Base-by-base conservation (phyloP, 148 eudicot genomes). In the Chenopodium suecicum region DNA sequence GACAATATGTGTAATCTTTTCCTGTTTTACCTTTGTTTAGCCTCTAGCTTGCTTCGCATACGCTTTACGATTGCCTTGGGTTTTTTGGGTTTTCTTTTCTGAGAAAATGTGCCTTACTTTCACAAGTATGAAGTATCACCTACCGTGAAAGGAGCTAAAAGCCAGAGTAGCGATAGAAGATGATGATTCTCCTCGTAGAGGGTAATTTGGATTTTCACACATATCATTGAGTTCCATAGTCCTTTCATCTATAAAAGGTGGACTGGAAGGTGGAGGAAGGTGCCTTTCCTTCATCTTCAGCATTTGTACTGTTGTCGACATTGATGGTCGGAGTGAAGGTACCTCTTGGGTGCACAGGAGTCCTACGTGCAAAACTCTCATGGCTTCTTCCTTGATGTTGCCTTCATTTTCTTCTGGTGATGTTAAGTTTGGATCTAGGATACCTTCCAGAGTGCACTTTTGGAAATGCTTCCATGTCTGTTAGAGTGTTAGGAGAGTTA, bases 391-490 rank as follows among this genome's bases (percentile, higher is more conserved):
- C 41, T 25, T 46, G 56, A 56, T 23, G 34, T 54, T 62, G 34
- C 32, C 23, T 4, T 71, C 75, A 71, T 50, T 47, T 3, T 25
- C 34, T 48, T 58, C 16, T 8, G 41, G 37, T 60, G 34, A 3
- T 8, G 73, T 19, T 41, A 90, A 74, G 83, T 85, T 90, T 13
- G 89, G 87, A 54, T 88, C 62, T 92, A 70, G 86, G 76, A 88
- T 76, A 71, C 88, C 87, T 70, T 92, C 89, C 9, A 70, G 79
- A 13, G 58, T 90, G 56, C 86, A 2, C 54, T 2, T 83, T 74
- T 87, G 91, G 86, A 89, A 90, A 87, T 91, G 90, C 82, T 75
- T 83, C 92, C 92, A 87, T n/a, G 84, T 85, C 92, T 91, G 83
- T 85, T 34, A 64, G 19, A 71, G 91, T 91, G 83, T 85, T 34